Evolutionary conservation across 768 basidiomycete species (phyloP).

Genomic region (Russula lepida): DNA sequence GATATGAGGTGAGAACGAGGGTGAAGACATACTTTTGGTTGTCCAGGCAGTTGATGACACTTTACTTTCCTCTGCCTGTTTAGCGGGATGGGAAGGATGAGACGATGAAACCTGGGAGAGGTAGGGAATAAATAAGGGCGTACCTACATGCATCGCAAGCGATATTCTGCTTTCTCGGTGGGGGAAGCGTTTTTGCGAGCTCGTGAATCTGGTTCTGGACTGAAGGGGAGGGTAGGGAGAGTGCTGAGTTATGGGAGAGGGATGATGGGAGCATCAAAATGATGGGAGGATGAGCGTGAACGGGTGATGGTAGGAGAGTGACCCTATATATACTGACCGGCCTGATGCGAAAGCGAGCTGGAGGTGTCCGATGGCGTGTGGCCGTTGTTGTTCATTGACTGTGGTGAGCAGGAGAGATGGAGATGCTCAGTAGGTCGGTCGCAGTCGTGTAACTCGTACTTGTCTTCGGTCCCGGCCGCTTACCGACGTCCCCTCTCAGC

Average conservation of each 20-base stretch:
- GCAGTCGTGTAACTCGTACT: not conserved
- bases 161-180: slow-evolving; percentile 87
- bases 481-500: not conserved
- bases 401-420: not conserved
- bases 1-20: not conserved
- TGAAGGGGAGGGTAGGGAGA: slow-evolving; percentile 53
- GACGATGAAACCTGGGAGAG: slow-evolving; percentile 4
- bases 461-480: slow-evolving; percentile 5
- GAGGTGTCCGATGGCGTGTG: not conserved
- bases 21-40: slow-evolving; percentile 24
- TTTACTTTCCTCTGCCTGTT: slow-evolving; percentile 79
- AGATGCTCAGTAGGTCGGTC: not conserved
- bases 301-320: slow-evolving; percentile 1
- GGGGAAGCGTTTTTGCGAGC: slow-evolving; percentile 68
- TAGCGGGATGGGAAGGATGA: slow-evolving; percentile 4
- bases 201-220: slow-evolving; percentile 80
- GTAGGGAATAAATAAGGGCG: slow-evolving; percentile 18
- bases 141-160: slow-evolving; percentile 91
- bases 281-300: slow-evolving; percentile 23
- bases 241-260: slow-evolving; percentile 34
- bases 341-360: slow-evolving; percentile 13
- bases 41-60: slow-evolving; percentile 73
- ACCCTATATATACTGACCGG: slow-evolving; percentile 9
- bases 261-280: slow-evolving; percentile 25
- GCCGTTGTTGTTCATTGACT: not conserved